Percentiles rank a stretch among this genome's conserved stretches.
phyloP scores from a whole-genome alignment of 441 rosid genomes.

The Euphorbia celastroides region DNA sequence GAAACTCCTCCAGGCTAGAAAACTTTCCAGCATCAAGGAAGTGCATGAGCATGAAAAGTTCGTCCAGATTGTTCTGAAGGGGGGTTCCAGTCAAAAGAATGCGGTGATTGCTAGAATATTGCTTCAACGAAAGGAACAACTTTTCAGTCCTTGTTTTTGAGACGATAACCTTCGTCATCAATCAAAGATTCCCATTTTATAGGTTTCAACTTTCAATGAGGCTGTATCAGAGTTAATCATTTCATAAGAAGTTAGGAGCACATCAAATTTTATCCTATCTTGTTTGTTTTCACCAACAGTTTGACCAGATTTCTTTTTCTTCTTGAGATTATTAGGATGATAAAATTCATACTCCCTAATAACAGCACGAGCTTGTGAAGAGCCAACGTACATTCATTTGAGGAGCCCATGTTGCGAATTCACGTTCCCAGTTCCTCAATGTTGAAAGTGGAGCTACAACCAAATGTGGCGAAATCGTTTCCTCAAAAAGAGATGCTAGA shows the following conservation, averaged over 20 bases:
- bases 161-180: constrained; percentile 99
- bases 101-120: constrained; percentile 81
- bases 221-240: constrained; percentile 87
- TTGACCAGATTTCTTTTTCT: constrained; percentile 90
- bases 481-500: constrained; percentile 88
- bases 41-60: constrained; percentile 99
- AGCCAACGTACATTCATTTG: constrained; percentile 96
- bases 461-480: constrained; percentile 61
- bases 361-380: constrained; percentile 77
- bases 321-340: constrained; percentile 60
- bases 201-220: constrained; percentile 77
- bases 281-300: constrained; percentile 74
- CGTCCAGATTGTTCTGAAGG: constrained; percentile 99
- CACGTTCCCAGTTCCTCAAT: constrained; percentile 96
- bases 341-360: constrained; percentile 95
- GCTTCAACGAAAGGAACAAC: constrained; percentile 80
- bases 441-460: constrained; percentile 99
- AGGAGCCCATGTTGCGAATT: constrained; percentile 98
- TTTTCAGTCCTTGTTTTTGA: constrained; percentile 97
- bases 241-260: constrained; percentile 97
- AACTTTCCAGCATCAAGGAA: constrained; percentile 93
- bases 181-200: constrained; percentile 99
- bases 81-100: constrained; percentile 99
- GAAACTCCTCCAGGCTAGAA: constrained; percentile 96
- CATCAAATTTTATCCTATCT: constrained; percentile 94